Evolutionary conservation across 2,329 filamentous ascomycete species (phyloP), one percentile per base, ranked within the genome.

Genomic region (Diaporthe aspalathi): DNA sequence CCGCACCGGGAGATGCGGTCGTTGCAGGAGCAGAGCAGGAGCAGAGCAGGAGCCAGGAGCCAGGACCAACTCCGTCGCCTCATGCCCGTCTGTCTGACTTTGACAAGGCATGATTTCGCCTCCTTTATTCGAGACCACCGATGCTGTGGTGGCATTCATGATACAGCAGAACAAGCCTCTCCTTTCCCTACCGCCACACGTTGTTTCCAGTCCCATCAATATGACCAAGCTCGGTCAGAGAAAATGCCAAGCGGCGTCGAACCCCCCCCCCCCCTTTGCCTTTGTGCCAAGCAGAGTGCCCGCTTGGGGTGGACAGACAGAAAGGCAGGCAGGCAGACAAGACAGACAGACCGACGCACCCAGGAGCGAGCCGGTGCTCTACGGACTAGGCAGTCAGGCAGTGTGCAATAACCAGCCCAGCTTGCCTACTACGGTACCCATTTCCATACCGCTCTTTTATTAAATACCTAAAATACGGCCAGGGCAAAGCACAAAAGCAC

Each of bases 131-230:
- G 43, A 49, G 57, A 35, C 57, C 27, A 47, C 57, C 32, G 40
- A 27, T 62, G 56, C 56, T 62, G 56, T 40, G 24, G 56, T 62
- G 40, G 56, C 56, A 47, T 63, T 63, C 57, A 63, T 49, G 56
- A 60, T 60, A 60, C 56, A 60, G 43, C 38, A 60, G 56, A 45
- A 60, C 56, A 60, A 20, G 38, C 56, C 24, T 20, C 22, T 12
- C 22, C 56, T 60, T 60, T n/a, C n/a, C n/a, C n/a, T n/a, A n/a
- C n/a, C n/a, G n/a, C n/a, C n/a, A n/a, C n/a, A n/a, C n/a, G n/a
- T n/a, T n/a, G n/a, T n/a, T n/a, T n/a, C n/a, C n/a, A n/a, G n/a
- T n/a, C n/a, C n/a, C n/a, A n/a, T n/a, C n/a, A n/a, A n/a, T n/a
- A n/a, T n/a, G n/a, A n/a, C n/a, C n/a, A n/a, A n/a, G n/a, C n/a